These are phyloP conservation scores for Aspergillus hortae DNA, from an alignment of 2,329 filamentous ascomycete species.

Conservation along the genomic window DNA sequence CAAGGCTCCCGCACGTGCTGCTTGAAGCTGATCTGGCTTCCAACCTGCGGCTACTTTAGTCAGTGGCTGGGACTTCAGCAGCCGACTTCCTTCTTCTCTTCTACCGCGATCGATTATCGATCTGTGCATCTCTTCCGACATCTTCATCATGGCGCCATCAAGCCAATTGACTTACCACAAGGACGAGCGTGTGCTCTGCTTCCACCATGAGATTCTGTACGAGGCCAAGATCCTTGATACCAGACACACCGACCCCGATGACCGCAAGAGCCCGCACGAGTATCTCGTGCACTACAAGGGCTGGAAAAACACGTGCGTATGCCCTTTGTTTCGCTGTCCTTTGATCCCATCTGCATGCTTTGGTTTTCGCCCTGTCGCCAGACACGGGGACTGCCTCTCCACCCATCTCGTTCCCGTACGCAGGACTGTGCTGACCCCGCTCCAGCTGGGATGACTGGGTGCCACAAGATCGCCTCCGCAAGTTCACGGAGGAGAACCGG, in stretches of 20 bases:
- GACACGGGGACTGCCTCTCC: too few species aligned
- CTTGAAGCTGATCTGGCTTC: neutral
- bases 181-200: constrained; percentile 93
- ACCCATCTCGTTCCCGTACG: too few species aligned
- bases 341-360: neutral
- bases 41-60: neutral
- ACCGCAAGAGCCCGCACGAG: constrained; percentile 71
- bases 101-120: neutral
- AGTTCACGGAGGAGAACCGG: constrained; percentile 91
- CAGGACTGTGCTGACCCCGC: constrained; percentile 10
- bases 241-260: constrained; percentile 57
- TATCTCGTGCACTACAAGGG: constrained; percentile 98
- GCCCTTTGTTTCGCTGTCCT: constrained; percentile 7
- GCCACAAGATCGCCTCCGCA: constrained; percentile 84
- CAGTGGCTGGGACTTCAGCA: neutral
- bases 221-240: constrained; percentile 93
- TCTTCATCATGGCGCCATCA: constrained; percentile 56
- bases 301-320: constrained; percentile 89
- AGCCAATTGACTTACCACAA: constrained; percentile 57
- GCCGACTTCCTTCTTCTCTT: neutral
- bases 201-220: constrained; percentile 95
- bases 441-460: constrained; percentile 97
- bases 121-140: neutral
- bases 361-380: too few species aligned
- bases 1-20: constrained; percentile 1